Evolutionary conservation across 352 stramenopile genomes (phyloP), one percentile per base, ranked within the genome.

Genomic region (Phytopythium boreale): DNA sequence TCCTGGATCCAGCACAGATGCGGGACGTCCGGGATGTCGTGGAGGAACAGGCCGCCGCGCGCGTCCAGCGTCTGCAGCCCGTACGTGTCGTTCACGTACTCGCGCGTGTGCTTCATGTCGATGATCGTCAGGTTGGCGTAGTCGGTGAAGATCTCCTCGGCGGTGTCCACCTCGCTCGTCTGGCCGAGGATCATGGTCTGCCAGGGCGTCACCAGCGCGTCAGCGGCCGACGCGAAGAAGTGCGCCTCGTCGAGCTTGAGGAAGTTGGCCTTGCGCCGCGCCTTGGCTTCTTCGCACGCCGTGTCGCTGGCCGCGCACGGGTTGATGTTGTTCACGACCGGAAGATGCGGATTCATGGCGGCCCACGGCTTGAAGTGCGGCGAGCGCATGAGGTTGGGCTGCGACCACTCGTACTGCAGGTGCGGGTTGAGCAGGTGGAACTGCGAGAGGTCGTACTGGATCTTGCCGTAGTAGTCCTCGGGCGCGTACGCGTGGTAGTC

Each of bases 391-490:
- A 82, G 44, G 59, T 82, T 80, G 31, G 71, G 63, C 24, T 74
- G 56, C 24, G 76, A 71, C 1, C 73, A 69, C 51, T 71, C 50
- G 50, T 67, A 64, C 56, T 79, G 68, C 9, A 73, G 51, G 31
- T 70, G 61, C 2, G 71, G 59, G 31, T 76, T 68, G 20, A 71
- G 37, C 61, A 73, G 67, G 2, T 69, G 47, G 52, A 75, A 66
- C 31, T 79, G 51, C 53, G 70, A 53, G 36, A 77, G 80, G 34
- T 79, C 74, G 26, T 74, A 63, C 61, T 85, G 76, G 41, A 80
- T 60, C 44, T 72, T 74, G 27, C 76, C 71, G 56, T 67, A 22
- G 14, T 56, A 34, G 50, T 20, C 56, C 27, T 72, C 62, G 0
- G 61, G 50, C n/a, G 49, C 34, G 37, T 72, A 69, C 1, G 62